These are phyloP conservation scores for Hippophae rhamnoides DNA, from an alignment of 306 rosid genomes.

Conservation along the genomic window DNA sequence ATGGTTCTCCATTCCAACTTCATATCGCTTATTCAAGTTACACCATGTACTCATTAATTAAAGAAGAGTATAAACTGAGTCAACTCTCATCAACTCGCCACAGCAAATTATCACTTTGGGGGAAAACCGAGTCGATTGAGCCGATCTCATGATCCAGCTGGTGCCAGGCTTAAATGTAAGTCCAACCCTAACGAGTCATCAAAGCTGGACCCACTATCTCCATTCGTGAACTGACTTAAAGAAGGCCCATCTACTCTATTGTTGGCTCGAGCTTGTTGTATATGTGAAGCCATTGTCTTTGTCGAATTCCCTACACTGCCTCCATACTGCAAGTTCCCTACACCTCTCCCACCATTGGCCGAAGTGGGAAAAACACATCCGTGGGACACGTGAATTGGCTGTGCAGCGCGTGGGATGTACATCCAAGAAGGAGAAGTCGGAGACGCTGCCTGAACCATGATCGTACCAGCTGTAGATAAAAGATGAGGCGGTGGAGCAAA, in stretches of 20 bases:
- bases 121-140: neutral
- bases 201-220: slow-evolving; percentile 55
- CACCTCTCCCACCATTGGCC: slow-evolving; percentile 34
- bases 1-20: no score
- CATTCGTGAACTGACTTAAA: slow-evolving; percentile 61
- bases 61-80: no score
- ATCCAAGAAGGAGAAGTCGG: slow-evolving; percentile 52
- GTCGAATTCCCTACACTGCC: slow-evolving; percentile 47
- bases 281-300: slow-evolving; percentile 43
- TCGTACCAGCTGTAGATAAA: slow-evolving; percentile 45
- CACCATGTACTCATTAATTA: no score
- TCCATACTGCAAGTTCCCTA: slow-evolving; percentile 36
- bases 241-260: slow-evolving; percentile 57
- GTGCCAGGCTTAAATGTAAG: slow-evolving; percentile 78
- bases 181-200: slow-evolving; percentile 85
- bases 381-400: slow-evolving; percentile 86
- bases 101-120: no score
- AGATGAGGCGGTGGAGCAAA: slow-evolving; percentile 84
- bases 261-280: slow-evolving; percentile 8
- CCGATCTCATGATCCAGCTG: slow-evolving; percentile 45
- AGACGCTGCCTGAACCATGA: slow-evolving; percentile 35
- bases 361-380: slow-evolving; percentile 60
- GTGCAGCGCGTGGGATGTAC: slow-evolving; percentile 50
- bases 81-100: no score
- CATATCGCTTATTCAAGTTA: no score